phyloP scores from a whole-genome alignment of 176 grass and related monocot genomes.

The Carex parvula region DNA sequence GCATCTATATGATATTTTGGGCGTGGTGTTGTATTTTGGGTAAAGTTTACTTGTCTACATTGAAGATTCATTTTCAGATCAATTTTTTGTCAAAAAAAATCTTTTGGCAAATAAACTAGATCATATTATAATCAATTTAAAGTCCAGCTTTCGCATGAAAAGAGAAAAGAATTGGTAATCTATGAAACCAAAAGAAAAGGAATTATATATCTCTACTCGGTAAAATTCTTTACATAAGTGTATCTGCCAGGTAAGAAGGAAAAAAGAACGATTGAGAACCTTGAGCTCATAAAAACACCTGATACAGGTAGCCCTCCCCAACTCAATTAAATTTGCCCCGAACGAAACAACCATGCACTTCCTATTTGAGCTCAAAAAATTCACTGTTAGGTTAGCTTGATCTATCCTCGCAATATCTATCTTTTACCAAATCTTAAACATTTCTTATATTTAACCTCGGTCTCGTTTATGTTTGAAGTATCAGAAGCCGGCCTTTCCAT shows the following conservation, averaged over 20 bases:
- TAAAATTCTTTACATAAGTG: slow-evolving; percentile 24
- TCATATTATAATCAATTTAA: not conserved
- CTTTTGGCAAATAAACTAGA: not conserved
- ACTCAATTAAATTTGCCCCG: not conserved
- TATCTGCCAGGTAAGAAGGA: slow-evolving; percentile 10
- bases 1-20: not conserved
- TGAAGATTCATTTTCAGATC: not conserved
- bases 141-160: not conserved
- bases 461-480: slow-evolving; percentile 39
- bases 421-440: slow-evolving; percentile 90
- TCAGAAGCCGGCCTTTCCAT: slow-evolving; percentile 27
- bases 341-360: slow-evolving; percentile 6
- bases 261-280: not conserved
- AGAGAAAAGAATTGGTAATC: not conserved
- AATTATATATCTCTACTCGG: slow-evolving; percentile 21
- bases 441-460: slow-evolving; percentile 66
- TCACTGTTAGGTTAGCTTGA: slow-evolving; percentile 22
- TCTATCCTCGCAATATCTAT: slow-evolving; percentile 26
- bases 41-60: not conserved
- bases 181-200: not conserved
- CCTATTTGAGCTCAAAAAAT: slow-evolving; percentile 6
- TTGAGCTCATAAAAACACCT: slow-evolving; percentile 23
- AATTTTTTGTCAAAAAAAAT: not conserved
- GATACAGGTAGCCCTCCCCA: not conserved
- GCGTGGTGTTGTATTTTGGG: not conserved